Evolutionary conservation across 148 eudicot species (phyloP), one percentile per base, ranked within the genome.

Genomic region (Chenopodium formosanum): DNA sequence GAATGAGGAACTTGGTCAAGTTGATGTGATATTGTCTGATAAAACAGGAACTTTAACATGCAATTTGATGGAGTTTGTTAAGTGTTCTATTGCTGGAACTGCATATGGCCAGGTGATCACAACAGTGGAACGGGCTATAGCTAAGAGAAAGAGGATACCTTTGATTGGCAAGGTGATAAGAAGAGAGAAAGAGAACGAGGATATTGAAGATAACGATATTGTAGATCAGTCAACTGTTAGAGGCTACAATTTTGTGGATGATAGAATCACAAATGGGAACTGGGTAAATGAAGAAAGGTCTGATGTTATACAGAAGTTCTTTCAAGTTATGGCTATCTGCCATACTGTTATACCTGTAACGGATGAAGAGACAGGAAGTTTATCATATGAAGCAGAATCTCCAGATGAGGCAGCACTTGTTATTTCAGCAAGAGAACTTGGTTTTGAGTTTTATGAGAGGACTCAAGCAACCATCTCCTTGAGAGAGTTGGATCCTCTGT

Each of bases 1-100:
- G 89, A 92, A 92, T 46, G 97, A 92, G 83, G 94, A 92, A 73
- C 85, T 92, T 37, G 97, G 97, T 16, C 92, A 92, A 79, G 97
- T 92, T 81, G 87, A 89, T 72, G 89, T 89, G 10, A 87, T 92
- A 79, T 86, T 92, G 47, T 90, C 95, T 73, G 95, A 92, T 74
- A 92, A 92, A 74, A 92, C 95, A 0, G 95, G 95, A 13, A 92
- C 97, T 67, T 83, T 92, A 88, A 92, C 97, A 44, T 91, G 94
- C 78, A 92, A 92, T 62, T 86, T 86, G 12, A 92, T 92, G 97
- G 97, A 92, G 65, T 92, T 92, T 77, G 88, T 91, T 64, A 91
- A 90, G 83, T 92, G 97, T 86, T 91, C 94, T 19, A 78, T 92
- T 12, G 94, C 89, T n/a, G 97, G 97, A 4, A 83, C 72, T 13